A percentile compares a stretch with the other conserved stretches of the same genome.
Conservation (phyloP, 2,329 filamentous ascomycete species). For the Corinectria fuckeliana region DNA sequence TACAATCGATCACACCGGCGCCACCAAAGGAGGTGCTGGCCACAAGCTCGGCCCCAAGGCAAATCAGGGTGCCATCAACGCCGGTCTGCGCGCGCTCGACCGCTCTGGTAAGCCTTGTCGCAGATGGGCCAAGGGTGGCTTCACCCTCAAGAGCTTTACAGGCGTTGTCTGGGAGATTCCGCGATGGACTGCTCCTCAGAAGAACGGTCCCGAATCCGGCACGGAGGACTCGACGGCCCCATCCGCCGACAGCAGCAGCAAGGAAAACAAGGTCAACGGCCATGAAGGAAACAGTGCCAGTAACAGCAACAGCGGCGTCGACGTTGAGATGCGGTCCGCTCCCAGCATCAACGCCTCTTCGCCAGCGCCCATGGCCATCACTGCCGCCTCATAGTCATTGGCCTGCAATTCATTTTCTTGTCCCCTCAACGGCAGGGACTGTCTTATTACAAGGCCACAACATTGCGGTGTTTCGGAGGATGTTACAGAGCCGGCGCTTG, state of each 20-base stretch:
- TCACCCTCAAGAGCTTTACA: constrained; percentile 91
- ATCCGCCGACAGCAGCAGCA: constrained; percentile 62
- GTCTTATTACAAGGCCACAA: constrained; percentile 22
- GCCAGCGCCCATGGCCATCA: constrained; percentile 56
- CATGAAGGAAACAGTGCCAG: constrained; percentile 56
- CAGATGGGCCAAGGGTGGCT: constrained; percentile 84
- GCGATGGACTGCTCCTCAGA: constrained; percentile 80
- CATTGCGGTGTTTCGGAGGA: constrained; percentile 25
- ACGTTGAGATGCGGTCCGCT: constrained; percentile 60
- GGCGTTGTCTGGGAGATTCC: constrained; percentile 82
- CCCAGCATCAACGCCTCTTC: constrained; percentile 60
- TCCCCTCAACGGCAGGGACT: constrained; percentile 15
- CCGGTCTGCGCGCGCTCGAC: constrained; percentile 91
- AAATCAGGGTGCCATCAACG: constrained; percentile 97
- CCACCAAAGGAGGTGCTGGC: constrained; percentile 56
- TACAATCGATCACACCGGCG: constrained; percentile 63
- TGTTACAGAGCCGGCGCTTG: constrained; percentile 24
- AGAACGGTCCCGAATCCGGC: constrained; percentile 54
- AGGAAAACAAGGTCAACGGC: constrained; percentile 70
- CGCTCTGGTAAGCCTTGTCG: constrained; percentile 90
- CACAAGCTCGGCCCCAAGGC: constrained; percentile 96
- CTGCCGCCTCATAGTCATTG: constrained; percentile 50
- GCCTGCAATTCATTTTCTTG: not conserved
- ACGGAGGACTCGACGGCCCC: constrained; percentile 54
- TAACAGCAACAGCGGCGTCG: constrained; percentile 52